Evolutionary conservation across 345 rosid species (phyloP).

Genomic region (Leavenworthia alabamica): DNA sequence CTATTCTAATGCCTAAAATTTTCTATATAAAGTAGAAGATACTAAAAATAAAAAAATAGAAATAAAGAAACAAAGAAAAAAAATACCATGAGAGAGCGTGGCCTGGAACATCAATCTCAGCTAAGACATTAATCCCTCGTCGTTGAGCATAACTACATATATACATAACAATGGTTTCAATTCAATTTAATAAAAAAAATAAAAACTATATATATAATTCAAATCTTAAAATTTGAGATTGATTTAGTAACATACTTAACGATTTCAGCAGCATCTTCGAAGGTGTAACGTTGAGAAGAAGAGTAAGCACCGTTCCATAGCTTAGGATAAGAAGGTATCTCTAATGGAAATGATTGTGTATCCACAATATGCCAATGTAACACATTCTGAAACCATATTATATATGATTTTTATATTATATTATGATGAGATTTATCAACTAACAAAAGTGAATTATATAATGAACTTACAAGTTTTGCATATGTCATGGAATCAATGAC

Average conservation of each 20-base stretch:
- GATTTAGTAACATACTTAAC: constrained; percentile 30
- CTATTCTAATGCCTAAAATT: background rate
- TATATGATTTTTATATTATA: background rate
- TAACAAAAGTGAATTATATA: background rate
- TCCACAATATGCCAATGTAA: constrained; percentile 81
- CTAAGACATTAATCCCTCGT: constrained; percentile 57
- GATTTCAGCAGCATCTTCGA: constrained; percentile 57
- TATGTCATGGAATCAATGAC: constrained; percentile 73
- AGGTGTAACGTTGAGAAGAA: constrained; percentile 43
- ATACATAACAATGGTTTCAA: background rate
- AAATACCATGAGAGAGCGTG: constrained; percentile 68
- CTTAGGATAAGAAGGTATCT: constrained; percentile 68
- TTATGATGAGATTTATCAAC: background rate
- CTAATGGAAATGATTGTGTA: constrained; percentile 60
- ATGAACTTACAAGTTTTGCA: constrained; percentile 54
- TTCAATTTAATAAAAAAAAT: background rate
- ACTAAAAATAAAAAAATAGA: background rate
- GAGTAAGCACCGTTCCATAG: constrained; percentile 75
- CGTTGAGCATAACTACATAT: constrained; percentile 47
- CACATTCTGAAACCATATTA: constrained; percentile 43
- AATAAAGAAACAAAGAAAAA: background rate
- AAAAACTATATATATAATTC: background rate
- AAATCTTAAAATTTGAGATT: background rate
- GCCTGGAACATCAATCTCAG: constrained; percentile 77
- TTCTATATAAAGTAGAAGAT: background rate